Evolutionary conservation across 129 eudicot genomes (phyloP), one percentile per base, ranked within the genome.

Genomic region (Logfia minima): DNA sequence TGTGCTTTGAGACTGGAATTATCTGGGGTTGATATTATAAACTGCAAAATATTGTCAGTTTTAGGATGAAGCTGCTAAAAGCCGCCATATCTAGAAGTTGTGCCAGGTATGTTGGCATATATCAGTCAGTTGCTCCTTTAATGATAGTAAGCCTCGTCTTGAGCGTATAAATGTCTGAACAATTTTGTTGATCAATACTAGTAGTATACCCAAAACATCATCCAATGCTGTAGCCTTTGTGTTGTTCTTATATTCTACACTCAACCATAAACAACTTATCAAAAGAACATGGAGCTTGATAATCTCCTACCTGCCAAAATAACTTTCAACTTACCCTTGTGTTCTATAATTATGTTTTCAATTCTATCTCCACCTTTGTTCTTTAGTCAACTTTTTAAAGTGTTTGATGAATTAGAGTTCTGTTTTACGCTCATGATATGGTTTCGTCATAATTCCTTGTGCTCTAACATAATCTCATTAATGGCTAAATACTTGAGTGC

Each of bases 11-110:
- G 5, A 48, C 18, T 48, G 14, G 0, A 48, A 48, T 5, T 48
- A 5, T 48, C 55, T 48, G 55, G 55, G n/a, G 6, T 14, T 48
- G 55, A 48, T 48, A 48, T 48, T 48, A 14, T 48, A 45, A 1
- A 48, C 63, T 58, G 4, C 26, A 28, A n/a, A 96, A 29, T 95
- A 92, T 83, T 85, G 87, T 34, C 97, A 91, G 83, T 95, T 95
- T 78, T 95, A 97, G 99, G 97, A 95, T 80, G 99, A 95, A 85
- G 99, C 97, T 53, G 92, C 99, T 71, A 95, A 92, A 86, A 92
- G 71, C 85, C 96, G 91, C 72, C 96, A 91, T 66, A 84, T 95
- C 83, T 95, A 14, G 99, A 95, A 68, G 88, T 79, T 63, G 96
- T 95, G 19, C 97, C 99, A 83, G 98, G 98, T 94, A 75, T 41